Percentiles rank a stretch among this genome's conserved stretches.
Conservation (phyloP, 2,329 filamentous ascomycete genomes). For the Thelonectria olida region DNA sequence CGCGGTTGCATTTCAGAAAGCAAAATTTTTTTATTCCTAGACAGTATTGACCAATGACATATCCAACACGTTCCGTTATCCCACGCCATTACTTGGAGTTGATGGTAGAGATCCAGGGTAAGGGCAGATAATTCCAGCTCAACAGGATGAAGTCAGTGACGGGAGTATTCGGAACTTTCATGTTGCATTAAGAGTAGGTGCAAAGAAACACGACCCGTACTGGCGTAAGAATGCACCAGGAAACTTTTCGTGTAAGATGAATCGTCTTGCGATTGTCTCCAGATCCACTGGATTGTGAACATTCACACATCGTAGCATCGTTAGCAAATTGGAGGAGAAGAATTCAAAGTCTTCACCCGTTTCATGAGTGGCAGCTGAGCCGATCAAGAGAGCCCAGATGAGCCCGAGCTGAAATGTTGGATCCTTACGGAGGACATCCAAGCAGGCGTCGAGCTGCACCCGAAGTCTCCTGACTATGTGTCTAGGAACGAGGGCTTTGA, state of each 20-base stretch:
- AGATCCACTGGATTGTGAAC: not conserved
- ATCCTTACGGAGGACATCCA: not conserved
- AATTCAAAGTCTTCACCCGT: slow-evolving; percentile 15
- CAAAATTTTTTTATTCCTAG: no score
- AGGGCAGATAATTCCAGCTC: not conserved
- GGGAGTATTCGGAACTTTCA: not conserved
- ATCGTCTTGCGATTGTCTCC: slow-evolving; percentile 1
- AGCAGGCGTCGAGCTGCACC: not conserved
- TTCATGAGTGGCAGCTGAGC: slow-evolving; percentile 13
- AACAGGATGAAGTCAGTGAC: not conserved
- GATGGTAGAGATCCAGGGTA: not conserved
- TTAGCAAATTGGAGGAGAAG: slow-evolving; percentile 15
- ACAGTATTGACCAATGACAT: not conserved
- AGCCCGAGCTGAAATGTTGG: slow-evolving; percentile 15
- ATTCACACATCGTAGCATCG: not conserved
- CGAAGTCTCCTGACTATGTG: slow-evolving; percentile 5
- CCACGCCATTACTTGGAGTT: no score
- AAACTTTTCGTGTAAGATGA: slow-evolving; percentile 20
- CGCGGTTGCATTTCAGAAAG: no score
- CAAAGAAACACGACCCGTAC: slow-evolving; percentile 9
- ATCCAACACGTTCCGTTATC: no score
- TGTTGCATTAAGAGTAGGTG: not conserved
- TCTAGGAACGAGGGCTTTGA: not conserved
- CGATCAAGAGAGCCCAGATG: slow-evolving; percentile 23
- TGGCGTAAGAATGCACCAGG: slow-evolving; percentile 9